Base-by-base conservation (phyloP, 129 eudicot genomes). In the Ambrosia trifida region DNA sequence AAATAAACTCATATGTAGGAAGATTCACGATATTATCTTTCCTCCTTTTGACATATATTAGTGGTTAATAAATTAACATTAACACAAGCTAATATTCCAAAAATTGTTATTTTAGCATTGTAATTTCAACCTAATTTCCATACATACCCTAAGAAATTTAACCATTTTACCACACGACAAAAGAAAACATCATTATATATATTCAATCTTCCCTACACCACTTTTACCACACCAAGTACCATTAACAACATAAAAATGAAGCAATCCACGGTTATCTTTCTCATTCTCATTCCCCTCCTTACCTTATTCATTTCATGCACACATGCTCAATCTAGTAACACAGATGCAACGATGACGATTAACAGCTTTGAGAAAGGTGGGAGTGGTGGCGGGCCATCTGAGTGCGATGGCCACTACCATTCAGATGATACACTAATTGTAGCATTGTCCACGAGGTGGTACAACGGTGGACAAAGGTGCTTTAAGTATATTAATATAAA, bases 401-500 rank as follows among this genome's bases (percentile, higher is more conserved):
- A 57, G 46, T 78, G 82, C 18, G 82, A 78, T 7, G 67, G 66
- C 5, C 5, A 70, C 2, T 72, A 63, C 68, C 78, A 71, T 45
- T 78, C 78, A 14, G 47, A 64, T 17, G 20, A 64, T 46, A 35
- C 46, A 12, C 77, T 46, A 3, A 61, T 78, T 11, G 77, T 70
- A 28, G 82, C 77, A 8, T 73, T 78, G 38, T 70, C 82, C 8
- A 78, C 82, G 0, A 50, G 66, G 53, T 78, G 82, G 82, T 78
- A 69, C 12, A 71, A 62, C 3, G 65, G 68, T 8, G 81, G 81
- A 31, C 20, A 61, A 19, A 60, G 81, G 33, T 77, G 81, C 45
- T 18, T 16, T 50, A 61, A 70, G 40, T 10, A 30, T 44, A 60
- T 77, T 28, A 60, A 47, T 11, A 47, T 77, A 70, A 44, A 65